Percentiles rank a stretch among this genome's conserved stretches.
These are phyloP conservation scores for Penicillium sclerotigenum DNA, from an alignment of 2,329 filamentous ascomycete species.

Conservation along the genomic window DNA sequence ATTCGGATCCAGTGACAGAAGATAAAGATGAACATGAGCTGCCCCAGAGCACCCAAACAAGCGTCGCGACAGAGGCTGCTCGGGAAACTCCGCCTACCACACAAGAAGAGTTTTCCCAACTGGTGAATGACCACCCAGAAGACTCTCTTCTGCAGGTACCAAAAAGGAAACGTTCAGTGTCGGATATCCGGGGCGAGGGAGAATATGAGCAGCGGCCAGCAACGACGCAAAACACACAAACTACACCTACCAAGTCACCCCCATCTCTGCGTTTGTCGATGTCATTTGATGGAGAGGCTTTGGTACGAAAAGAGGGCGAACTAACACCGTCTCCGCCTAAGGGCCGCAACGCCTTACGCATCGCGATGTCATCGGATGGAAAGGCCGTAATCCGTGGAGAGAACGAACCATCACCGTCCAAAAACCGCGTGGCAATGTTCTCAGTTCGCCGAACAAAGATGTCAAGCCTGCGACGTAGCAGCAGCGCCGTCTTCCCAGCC, in stretches of 20 bases:
- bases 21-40: conserved; percentile 31
- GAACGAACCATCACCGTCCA: conserved; percentile 66
- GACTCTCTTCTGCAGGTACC: conserved; percentile 21
- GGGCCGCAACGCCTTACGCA: conserved; percentile 57
- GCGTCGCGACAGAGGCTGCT: conserved; percentile 26
- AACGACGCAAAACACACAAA: conserved; percentile 14
- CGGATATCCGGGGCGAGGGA: conserved; percentile 25
- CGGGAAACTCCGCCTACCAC: conserved; percentile 25
- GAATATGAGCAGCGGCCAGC: conserved; percentile 9
- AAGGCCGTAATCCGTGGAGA: conserved; percentile 79
- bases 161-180: conserved; percentile 37
- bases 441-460: conserved; percentile 49
- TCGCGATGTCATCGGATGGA: conserved; percentile 82
- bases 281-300: conserved; percentile 42
- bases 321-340: conserved; percentile 42
- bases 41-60: conserved; percentile 32
- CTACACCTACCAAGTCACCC: conserved; percentile 31
- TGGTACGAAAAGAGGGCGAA: conserved; percentile 39
- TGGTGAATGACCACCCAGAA: conserved; percentile 14
- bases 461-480: conserved; percentile 64
- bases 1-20: conserved; percentile 20
- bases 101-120: conserved; percentile 20
- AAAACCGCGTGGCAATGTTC: conserved; percentile 50
- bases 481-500: conserved; percentile 62
- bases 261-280: conserved; percentile 42